A percentile compares a stretch with the other conserved stretches of the same genome.
Evolutionary conservation across 2,329 filamentous ascomycete species (phyloP).

Genomic region (Cryphonectria radicalis): DNA sequence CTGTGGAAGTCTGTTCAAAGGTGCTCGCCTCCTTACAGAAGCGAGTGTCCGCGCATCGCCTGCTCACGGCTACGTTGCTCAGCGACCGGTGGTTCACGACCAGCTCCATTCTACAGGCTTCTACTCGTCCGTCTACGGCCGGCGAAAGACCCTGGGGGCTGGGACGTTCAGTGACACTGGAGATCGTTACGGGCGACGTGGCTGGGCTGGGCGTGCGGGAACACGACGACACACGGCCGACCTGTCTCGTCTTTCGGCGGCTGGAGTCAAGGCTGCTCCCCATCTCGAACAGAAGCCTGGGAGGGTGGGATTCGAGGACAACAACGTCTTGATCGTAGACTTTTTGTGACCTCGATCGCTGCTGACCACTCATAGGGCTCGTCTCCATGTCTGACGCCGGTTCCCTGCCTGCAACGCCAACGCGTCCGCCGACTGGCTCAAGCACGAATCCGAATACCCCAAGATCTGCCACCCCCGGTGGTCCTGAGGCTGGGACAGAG

Average conservation of each 20-base stretch:
- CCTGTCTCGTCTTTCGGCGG: constrained; percentile 1
- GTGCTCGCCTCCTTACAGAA: constrained; percentile 2
- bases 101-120: constrained; percentile 25
- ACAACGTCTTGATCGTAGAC: background rate
- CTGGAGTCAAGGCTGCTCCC: constrained; percentile 16
- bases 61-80: constrained; percentile 21
- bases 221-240: constrained; percentile 12
- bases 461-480: background rate
- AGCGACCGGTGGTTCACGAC: constrained; percentile 18
- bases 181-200: constrained; percentile 21
- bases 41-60: constrained; percentile 23
- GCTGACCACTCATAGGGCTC: background rate
- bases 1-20: constrained; percentile 6
- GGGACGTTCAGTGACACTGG: constrained; percentile 21
- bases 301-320: constrained; percentile 4
- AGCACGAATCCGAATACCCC: constrained; percentile 25
- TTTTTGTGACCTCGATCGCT: background rate
- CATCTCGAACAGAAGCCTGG: constrained; percentile 5
- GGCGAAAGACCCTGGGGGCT: constrained; percentile 27
- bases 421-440: constrained; percentile 7
- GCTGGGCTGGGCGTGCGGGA: constrained; percentile 25
- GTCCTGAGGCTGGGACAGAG: background rate
- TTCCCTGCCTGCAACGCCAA: background rate
- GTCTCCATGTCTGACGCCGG: constrained; percentile 5
- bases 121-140: constrained; percentile 22